Evolutionary conservation across 2,329 filamentous ascomycete genomes (phyloP).

Genomic region (Byssochlamys sp.): DNA sequence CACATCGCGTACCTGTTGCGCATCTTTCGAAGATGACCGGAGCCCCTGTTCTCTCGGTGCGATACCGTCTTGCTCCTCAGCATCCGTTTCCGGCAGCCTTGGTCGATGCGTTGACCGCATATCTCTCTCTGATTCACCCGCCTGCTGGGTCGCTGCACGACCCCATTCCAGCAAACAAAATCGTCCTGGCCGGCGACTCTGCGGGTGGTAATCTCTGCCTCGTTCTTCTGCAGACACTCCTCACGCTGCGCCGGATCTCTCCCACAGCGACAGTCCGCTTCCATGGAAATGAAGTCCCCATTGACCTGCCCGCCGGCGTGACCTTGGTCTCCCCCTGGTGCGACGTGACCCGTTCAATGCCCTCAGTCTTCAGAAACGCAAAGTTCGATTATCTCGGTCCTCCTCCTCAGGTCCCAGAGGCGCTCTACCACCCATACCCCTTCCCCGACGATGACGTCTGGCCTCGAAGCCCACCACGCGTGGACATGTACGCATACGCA

Average conservation of each 20-base stretch:
- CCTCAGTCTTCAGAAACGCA: conserved; percentile 28
- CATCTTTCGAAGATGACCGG: conserved; percentile 31
- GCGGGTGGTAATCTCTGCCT: conserved; percentile 37
- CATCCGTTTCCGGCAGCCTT: conserved; percentile 39
- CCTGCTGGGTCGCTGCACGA: conserved; percentile 34
- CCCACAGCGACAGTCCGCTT: conserved; percentile 27
- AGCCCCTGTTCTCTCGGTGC: conserved; percentile 34
- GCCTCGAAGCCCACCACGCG: conserved; percentile 33
- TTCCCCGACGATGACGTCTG: conserved; percentile 29
- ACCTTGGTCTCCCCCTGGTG: conserved; percentile 34
- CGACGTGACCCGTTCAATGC: conserved; percentile 35
- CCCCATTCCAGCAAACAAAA: conserved; percentile 34
- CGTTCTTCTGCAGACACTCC: conserved; percentile 32
- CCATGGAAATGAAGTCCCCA: conserved; percentile 29
- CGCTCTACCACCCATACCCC: conserved; percentile 15
- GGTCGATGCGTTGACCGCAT: conserved; percentile 39
- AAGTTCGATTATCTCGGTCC: conserved; percentile 32
- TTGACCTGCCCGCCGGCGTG: conserved; percentile 34
- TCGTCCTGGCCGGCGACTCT: conserved; percentile 39
- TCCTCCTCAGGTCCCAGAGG: conserved; percentile 15
- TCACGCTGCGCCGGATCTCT: conserved; percentile 29
- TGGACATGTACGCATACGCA: conserved; percentile 34
- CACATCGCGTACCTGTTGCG: conserved; percentile 29
- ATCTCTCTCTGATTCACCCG: conserved; percentile 38
- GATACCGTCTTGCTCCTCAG: conserved; percentile 40